Conservation (phyloP, 1,284 basidiomycete species). For the Phaffia rhodozyma region DNA sequence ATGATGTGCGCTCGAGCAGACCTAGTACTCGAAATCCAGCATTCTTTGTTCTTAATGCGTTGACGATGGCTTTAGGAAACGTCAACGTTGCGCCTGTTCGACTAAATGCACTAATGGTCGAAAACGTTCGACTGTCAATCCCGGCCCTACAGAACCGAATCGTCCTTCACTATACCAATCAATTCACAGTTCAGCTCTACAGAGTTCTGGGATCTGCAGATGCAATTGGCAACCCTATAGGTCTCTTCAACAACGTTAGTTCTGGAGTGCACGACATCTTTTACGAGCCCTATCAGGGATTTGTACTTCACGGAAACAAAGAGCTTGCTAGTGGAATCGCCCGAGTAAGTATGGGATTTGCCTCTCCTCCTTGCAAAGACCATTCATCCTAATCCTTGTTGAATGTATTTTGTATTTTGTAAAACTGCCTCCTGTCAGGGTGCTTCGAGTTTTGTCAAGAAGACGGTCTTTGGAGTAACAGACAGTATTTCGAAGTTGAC, state of each 20-base stretch:
- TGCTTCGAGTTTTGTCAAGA: constrained; percentile 96
- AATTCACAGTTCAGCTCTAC: constrained; percentile 86
- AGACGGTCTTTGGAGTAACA: constrained; percentile 92
- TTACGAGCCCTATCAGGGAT: constrained; percentile 96
- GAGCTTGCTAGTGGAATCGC: constrained; percentile 96
- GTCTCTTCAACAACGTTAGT: constrained; percentile 95
- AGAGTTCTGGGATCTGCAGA: constrained; percentile 93
- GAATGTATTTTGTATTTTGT: neutral
- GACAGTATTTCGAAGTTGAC: constrained; percentile 97
- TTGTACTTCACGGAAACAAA: constrained; percentile 92
- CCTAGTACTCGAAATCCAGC: constrained; percentile 79
- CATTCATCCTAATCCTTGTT: neutral
- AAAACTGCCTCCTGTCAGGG: constrained; percentile 43
- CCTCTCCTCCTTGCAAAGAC: neutral
- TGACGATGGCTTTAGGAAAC: constrained; percentile 96
- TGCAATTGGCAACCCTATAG: constrained; percentile 71
- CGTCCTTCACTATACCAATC: constrained; percentile 86
- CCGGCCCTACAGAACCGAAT: constrained; percentile 77
- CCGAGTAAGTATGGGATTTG: constrained; percentile 45
- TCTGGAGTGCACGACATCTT: constrained; percentile 98
- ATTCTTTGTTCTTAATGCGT: constrained; percentile 83
- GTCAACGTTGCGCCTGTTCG: constrained; percentile 94
- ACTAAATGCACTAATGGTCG: constrained; percentile 87
- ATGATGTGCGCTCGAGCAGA: constrained; percentile 33
- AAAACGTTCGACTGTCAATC: constrained; percentile 80